Evolutionary conservation across 768 basidiomycete species (phyloP).

Genomic region (Paxillus involutus): DNA sequence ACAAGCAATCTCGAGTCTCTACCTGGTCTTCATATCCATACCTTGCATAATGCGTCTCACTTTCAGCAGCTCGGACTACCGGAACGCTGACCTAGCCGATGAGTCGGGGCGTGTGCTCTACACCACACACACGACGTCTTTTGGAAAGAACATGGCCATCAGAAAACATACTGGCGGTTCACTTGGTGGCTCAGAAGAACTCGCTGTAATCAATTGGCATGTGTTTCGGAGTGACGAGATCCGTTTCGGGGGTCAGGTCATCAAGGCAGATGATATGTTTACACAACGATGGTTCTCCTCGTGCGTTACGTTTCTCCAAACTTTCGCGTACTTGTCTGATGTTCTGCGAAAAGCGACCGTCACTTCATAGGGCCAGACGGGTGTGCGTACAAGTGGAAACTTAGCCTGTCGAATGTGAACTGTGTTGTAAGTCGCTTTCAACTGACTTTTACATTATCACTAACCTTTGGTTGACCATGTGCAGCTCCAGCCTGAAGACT

Average conservation of each 20-base stretch:
- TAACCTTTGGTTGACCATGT: background rate
- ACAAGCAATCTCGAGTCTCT: no score
- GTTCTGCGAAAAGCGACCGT: conserved; percentile 24
- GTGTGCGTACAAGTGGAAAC: background rate
- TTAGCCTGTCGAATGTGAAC: conserved; percentile 16
- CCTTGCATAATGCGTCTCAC: no score
- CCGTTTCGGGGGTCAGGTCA: conserved; percentile 30
- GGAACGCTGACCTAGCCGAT: no score
- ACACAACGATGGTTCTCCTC: conserved; percentile 19
- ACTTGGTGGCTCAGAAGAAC: conserved; percentile 18
- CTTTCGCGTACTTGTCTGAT: background rate
- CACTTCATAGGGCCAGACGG: conserved; percentile 16
- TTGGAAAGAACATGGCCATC: no score
- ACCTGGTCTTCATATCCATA: no score
- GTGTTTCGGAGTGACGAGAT: conserved; percentile 25
- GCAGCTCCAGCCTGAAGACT: conserved; percentile 22
- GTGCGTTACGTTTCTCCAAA: conserved; percentile 9
- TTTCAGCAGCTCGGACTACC: no score
- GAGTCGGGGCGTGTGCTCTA: no score
- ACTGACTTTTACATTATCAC: background rate
- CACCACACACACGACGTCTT: no score
- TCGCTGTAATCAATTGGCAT: conserved; percentile 37
- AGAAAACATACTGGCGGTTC: background rate
- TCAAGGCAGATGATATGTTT: conserved; percentile 23
- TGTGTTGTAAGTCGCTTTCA: conserved; percentile 9